A percentile compares a stretch with the other conserved stretches of the same genome.
These are phyloP conservation scores for Cryomyces antarcticus DNA, from an alignment of 495 filamentous ascomycete genomes.

Conservation along the genomic window DNA sequence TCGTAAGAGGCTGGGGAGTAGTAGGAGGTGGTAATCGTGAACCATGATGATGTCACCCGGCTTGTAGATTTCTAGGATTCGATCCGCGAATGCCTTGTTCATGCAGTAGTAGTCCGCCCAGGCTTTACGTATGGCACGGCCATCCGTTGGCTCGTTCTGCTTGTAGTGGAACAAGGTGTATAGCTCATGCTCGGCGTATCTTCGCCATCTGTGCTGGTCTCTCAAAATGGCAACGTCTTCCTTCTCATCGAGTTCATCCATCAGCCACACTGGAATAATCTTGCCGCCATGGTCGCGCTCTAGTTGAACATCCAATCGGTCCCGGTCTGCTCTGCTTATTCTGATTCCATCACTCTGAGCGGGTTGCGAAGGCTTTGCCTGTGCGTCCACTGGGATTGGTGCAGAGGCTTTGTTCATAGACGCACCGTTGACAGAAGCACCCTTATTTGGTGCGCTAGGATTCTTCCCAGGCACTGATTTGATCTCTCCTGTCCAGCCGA, in stretches of 20 bases:
- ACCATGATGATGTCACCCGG: conserved; percentile 79
- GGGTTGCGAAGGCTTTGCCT: conserved; percentile 28
- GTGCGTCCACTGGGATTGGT: conserved; percentile 47
- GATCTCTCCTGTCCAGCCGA: conserved; percentile 89
- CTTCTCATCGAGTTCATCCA: conserved; percentile 41
- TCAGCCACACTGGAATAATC: conserved; percentile 70
- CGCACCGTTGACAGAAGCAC: neutral
- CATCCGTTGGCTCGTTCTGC: conserved; percentile 70
- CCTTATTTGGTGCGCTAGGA: conserved; percentile 1
- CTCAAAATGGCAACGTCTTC: conserved; percentile 46
- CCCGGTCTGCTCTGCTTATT: conserved; percentile 43
- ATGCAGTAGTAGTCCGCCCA: conserved; percentile 80
- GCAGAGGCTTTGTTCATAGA: conserved; percentile 42
- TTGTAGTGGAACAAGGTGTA: conserved; percentile 90
- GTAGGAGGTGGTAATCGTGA: conserved; percentile 78
- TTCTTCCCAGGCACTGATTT: conserved; percentile 23
- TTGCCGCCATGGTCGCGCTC: conserved; percentile 44
- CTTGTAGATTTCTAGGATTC: conserved; percentile 66
- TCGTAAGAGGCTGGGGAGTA: conserved; percentile 67
- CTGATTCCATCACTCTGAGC: conserved; percentile 40
- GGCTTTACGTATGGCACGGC: conserved; percentile 53
- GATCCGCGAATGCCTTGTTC: conserved; percentile 73
- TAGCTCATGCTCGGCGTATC: conserved; percentile 73
- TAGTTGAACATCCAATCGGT: conserved; percentile 46
- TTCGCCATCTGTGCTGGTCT: conserved; percentile 63